These are phyloP conservation scores for Periconia sp. DNA, from an alignment of 2,329 filamentous ascomycete genomes.

Conservation along the genomic window DNA sequence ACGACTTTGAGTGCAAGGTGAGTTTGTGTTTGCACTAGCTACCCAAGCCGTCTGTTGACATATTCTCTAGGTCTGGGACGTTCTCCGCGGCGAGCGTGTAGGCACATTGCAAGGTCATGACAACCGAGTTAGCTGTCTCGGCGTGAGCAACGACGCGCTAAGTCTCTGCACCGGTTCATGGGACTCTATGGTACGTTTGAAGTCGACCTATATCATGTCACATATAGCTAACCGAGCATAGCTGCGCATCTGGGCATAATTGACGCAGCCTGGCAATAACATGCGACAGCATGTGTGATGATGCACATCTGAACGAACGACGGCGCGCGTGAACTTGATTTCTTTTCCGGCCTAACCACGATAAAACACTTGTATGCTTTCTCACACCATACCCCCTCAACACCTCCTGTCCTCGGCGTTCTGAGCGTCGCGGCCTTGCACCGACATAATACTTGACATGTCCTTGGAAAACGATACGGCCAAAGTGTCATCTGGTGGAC, in stretches of 20 bases:
- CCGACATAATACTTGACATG: slow-evolving; percentile 39
- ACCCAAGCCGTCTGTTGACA: slow-evolving; percentile 46
- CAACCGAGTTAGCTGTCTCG: slow-evolving; percentile 97
- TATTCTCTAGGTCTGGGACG: slow-evolving; percentile 88
- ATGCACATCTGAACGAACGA: slow-evolving; percentile 38
- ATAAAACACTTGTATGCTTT: slow-evolving; percentile 31
- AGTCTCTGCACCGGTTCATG: slow-evolving; percentile 99
- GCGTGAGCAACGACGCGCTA: slow-evolving; percentile 98
- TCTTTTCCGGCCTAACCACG: slow-evolving; percentile 32
- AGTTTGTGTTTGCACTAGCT: slow-evolving; percentile 36
- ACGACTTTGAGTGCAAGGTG: slow-evolving; percentile 99
- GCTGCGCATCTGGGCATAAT: slow-evolving; percentile 61
- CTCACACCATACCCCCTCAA: slow-evolving; percentile 37
- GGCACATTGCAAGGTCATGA: slow-evolving; percentile 96
- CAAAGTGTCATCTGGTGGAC: slow-evolving; percentile 32
- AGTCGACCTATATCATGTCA: slow-evolving; percentile 5
- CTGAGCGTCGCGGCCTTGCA: slow-evolving; percentile 25
- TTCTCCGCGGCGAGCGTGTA: slow-evolving; percentile 94
- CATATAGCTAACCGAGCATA: slow-evolving; percentile 37
- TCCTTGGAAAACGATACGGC: slow-evolving; percentile 34
- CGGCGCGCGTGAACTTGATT: slow-evolving; percentile 33
- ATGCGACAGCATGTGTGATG: slow-evolving; percentile 38
- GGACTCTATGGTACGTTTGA: slow-evolving; percentile 88
- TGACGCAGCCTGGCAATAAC: slow-evolving; percentile 18
- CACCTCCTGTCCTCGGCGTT: slow-evolving; percentile 24